Evolutionary conservation across 2,329 filamentous ascomycete genomes (phyloP).

Genomic region (Pyrenochaeta sp.): DNA sequence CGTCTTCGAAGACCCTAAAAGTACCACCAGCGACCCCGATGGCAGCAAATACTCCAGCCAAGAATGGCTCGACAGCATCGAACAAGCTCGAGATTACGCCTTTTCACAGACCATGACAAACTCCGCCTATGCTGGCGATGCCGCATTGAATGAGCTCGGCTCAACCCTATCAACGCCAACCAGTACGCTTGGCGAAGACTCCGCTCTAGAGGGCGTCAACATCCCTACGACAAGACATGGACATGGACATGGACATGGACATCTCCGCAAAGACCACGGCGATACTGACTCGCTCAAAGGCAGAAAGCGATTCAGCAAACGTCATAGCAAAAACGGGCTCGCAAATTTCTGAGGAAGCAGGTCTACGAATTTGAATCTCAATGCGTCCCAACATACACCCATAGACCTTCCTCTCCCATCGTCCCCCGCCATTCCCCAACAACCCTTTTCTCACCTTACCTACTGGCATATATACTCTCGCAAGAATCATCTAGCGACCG

Average conservation of each 20-base stretch:
- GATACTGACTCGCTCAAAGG: slow-evolving; percentile 66
- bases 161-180: slow-evolving; percentile 76
- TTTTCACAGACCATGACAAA: slow-evolving; percentile 73
- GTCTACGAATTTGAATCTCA: neutral
- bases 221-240: slow-evolving; percentile 62
- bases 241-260: slow-evolving; percentile 51
- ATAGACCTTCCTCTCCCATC: neutral
- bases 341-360: slow-evolving; percentile 73
- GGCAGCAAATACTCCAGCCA: slow-evolving; percentile 75
- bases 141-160: slow-evolving; percentile 55
- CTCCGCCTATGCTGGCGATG: slow-evolving; percentile 66
- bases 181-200: slow-evolving; percentile 72
- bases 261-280: slow-evolving; percentile 57
- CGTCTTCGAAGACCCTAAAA: slow-evolving; percentile 92
- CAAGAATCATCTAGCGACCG: slow-evolving; percentile 10
- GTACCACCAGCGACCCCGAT: slow-evolving; percentile 69
- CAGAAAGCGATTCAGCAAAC: slow-evolving; percentile 80
- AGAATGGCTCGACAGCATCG: slow-evolving; percentile 91
- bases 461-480: neutral
- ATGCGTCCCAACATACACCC: neutral
- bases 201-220: slow-evolving; percentile 53
- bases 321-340: slow-evolving; percentile 93
- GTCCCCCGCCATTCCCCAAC: neutral
- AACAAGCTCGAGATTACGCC: slow-evolving; percentile 85
- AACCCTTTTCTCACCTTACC: neutral